phyloP scores from a whole-genome alignment of 2,329 filamentous ascomycete genomes.

The Trichocomaceae sp. region DNA sequence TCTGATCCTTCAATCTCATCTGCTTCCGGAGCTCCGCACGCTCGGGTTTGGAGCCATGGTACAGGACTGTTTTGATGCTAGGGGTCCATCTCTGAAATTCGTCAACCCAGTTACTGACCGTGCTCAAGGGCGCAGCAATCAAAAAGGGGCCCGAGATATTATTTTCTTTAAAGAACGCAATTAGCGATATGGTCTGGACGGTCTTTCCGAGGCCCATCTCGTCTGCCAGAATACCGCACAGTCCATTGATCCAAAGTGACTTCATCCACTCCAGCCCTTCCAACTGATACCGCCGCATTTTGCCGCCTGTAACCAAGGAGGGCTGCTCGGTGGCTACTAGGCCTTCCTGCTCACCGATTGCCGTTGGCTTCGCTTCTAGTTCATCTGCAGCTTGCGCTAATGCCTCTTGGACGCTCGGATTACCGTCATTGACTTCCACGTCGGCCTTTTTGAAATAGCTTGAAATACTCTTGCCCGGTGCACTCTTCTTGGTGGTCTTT shows the following conservation, averaged over 20 bases:
- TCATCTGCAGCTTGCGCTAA: slow-evolving; percentile 54
- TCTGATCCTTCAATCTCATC: slow-evolving; percentile 62
- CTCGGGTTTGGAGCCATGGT: slow-evolving; percentile 76
- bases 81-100: slow-evolving; percentile 91
- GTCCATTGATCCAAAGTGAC: slow-evolving; percentile 74
- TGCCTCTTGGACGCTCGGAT: slow-evolving; percentile 51
- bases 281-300: slow-evolving; percentile 89
- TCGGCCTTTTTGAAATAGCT: slow-evolving; percentile 57
- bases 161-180: slow-evolving; percentile 80
- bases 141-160: slow-evolving; percentile 84
- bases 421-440: slow-evolving; percentile 47
- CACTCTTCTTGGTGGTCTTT: slow-evolving; percentile 25
- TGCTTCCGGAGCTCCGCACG: slow-evolving; percentile 68
- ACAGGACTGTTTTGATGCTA: slow-evolving; percentile 77
- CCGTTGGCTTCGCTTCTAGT: slow-evolving; percentile 52
- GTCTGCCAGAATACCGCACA: slow-evolving; percentile 86
- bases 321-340: slow-evolving; percentile 80
- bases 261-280: slow-evolving; percentile 93
- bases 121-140: slow-evolving; percentile 84
- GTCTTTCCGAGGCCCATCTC: slow-evolving; percentile 96
- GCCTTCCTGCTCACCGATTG: slow-evolving; percentile 55
- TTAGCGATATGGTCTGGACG: slow-evolving; percentile 79
- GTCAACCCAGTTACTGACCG: slow-evolving; percentile 90
- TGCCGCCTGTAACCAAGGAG: slow-evolving; percentile 73
- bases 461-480: slow-evolving; percentile 43